Conservation (phyloP, 1,139 yeast species). For the Candida albicans region DNA sequence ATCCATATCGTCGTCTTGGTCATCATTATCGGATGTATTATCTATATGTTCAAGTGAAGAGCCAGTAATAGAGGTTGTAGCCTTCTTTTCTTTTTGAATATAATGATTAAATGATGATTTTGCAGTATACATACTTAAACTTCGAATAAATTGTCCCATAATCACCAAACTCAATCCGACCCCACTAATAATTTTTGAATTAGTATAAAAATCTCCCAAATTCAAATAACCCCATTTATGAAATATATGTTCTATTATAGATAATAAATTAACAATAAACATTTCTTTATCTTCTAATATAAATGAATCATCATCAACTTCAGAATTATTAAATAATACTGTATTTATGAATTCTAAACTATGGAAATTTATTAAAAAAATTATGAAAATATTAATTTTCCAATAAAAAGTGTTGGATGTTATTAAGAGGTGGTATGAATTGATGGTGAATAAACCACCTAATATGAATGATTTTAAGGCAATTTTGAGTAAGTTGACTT, state of each 20-base stretch:
- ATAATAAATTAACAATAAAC: slow-evolving; percentile 54
- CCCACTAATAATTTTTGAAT: not conserved
- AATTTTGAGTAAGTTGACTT: slow-evolving; percentile 34
- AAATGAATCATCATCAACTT: slow-evolving; percentile 74
- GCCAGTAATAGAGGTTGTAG: slow-evolving; percentile 20
- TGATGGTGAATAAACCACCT: slow-evolving; percentile 26
- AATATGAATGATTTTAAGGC: slow-evolving; percentile 33
- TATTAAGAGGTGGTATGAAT: slow-evolving; percentile 6
- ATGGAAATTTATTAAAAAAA: slow-evolving; percentile 64
- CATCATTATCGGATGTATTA: no score
- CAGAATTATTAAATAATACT: slow-evolving; percentile 64
- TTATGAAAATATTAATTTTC: slow-evolving; percentile 42
- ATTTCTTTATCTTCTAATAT: slow-evolving; percentile 73
- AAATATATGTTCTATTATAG: slow-evolving; percentile 26
- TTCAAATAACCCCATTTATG: slow-evolving; percentile 1
- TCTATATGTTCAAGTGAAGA: no score
- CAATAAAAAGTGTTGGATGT: slow-evolving; percentile 1
- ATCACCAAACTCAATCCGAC: slow-evolving; percentile 51
- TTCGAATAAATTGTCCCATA: slow-evolving; percentile 66
- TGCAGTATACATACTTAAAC: slow-evolving; percentile 85
- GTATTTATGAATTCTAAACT: slow-evolving; percentile 79
- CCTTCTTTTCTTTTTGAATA: slow-evolving; percentile 53
- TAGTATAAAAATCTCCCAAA: no score
- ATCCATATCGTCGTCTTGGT: no score
- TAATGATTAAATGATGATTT: slow-evolving; percentile 85